Percentiles rank a stretch among this genome's conserved stretches.
phyloP scores from a whole-genome alignment of 345 rosid species.

The Brassica napus region DNA sequence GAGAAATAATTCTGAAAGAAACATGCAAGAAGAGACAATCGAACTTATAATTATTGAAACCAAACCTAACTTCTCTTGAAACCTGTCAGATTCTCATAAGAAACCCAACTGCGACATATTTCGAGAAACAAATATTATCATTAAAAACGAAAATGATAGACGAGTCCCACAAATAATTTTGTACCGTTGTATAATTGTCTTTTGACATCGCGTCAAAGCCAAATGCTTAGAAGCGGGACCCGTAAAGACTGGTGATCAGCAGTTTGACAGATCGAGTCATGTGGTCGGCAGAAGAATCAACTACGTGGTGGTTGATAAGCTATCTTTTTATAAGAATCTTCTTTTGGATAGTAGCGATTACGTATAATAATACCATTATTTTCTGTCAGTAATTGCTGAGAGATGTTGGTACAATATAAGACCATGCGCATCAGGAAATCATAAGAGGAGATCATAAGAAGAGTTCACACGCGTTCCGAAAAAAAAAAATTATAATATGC shows the following conservation, averaged over 20 bases:
- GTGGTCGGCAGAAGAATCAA: constrained; percentile 32
- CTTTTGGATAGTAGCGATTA: constrained; percentile 27
- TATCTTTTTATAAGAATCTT: constrained; percentile 15
- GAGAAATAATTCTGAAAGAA: background rate
- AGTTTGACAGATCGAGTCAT: constrained; percentile 40
- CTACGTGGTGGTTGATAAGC: constrained; percentile 43
- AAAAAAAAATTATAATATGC: too few relatives aligned
- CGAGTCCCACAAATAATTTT: background rate
- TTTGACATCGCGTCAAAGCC: constrained; percentile 32
- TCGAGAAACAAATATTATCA: background rate
- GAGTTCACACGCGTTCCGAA: too few relatives aligned
- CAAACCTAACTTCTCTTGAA: constrained; percentile 15
- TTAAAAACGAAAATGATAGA: background rate
- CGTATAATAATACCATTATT: constrained; percentile 7
- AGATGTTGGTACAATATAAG: constrained; percentile 27
- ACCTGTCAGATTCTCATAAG: constrained; percentile 18
- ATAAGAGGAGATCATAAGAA: too few relatives aligned
- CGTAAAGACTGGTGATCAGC: constrained; percentile 36
- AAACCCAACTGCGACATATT: constrained; percentile 13
- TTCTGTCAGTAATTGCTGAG: background rate
- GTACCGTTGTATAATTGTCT: constrained; percentile 22
- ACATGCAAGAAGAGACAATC: background rate
- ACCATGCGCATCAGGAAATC: too few relatives aligned
- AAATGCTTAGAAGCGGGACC: constrained; percentile 9
- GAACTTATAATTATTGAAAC: background rate